A percentile compares a stretch with the other conserved stretches of the same genome.
Evolutionary conservation across 2,329 filamentous ascomycete genomes (phyloP).

Genomic region (Botrytis hyacinthi): DNA sequence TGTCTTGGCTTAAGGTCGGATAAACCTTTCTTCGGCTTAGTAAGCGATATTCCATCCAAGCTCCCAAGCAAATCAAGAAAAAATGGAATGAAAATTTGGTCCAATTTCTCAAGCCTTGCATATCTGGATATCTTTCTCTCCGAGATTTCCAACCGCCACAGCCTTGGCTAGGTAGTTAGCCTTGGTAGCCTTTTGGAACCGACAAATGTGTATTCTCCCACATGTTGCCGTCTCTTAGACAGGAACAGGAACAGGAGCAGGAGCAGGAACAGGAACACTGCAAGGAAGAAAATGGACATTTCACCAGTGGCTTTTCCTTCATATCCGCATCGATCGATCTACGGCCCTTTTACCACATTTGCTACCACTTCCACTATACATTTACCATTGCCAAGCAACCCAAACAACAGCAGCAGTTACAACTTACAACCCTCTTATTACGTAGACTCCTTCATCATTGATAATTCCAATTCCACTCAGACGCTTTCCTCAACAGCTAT

Average conservation of each 20-base stretch:
- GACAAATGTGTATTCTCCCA: neutral
- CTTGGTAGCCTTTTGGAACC: neutral
- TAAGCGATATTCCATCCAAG: neutral
- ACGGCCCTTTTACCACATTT: neutral
- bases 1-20: neutral
- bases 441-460: conserved; percentile 9
- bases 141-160: neutral
- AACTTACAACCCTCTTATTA: neutral
- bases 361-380: neutral
- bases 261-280: no score
- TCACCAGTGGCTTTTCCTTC: neutral
- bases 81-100: neutral
- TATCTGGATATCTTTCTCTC: neutral
- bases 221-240: neutral
- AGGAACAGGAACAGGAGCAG: neutral
- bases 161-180: neutral
- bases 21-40: neutral
- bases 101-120: neutral
- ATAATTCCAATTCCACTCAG: neutral
- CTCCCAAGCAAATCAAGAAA: neutral
- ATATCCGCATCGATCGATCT: neutral
- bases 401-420: neutral
- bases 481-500: neutral
- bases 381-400: neutral
- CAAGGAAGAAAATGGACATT: neutral